These are phyloP conservation scores for Populus pruinosa DNA, from an alignment of 345 rosid species.

Conservation along the genomic window DNA sequence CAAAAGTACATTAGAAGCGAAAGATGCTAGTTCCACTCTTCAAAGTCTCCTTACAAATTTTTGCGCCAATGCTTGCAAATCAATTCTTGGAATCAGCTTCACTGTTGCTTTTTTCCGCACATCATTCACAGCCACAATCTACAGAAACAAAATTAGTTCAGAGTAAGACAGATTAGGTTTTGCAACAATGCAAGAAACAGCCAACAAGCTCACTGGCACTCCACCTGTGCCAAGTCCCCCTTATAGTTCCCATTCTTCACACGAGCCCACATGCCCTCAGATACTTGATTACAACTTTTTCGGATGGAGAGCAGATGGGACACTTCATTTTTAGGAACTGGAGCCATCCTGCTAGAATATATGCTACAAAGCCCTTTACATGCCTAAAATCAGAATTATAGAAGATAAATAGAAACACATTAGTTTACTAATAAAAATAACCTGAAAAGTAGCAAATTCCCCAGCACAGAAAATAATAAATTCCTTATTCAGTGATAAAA, in stretches of 20 bases:
- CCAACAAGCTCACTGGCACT: background rate
- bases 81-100: slow-evolving; percentile 90
- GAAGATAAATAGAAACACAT: background rate
- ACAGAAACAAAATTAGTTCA: slow-evolving; percentile 23
- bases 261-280: slow-evolving; percentile 81
- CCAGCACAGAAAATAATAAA: background rate
- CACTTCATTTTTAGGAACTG: slow-evolving; percentile 63
- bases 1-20: background rate
- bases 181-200: slow-evolving; percentile 3
- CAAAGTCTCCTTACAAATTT: slow-evolving; percentile 50
- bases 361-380: slow-evolving; percentile 66
- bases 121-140: slow-evolving; percentile 81
- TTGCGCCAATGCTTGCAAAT: slow-evolving; percentile 67
- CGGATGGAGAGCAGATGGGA: slow-evolving; percentile 56
- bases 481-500: background rate
- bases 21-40: background rate
- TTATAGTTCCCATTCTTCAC: slow-evolving; percentile 87
- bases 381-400: slow-evolving; percentile 46
- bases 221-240: slow-evolving; percentile 91
- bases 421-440: background rate
- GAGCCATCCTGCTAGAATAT: slow-evolving; percentile 54
- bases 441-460: background rate
- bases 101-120: slow-evolving; percentile 62
- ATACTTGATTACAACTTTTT: slow-evolving; percentile 42
- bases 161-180: background rate